Percentiles rank a stretch among this genome's conserved stretches.
phyloP scores from a whole-genome alignment of 352 stramenopile species.

The Phytopythium aichiense region DNA sequence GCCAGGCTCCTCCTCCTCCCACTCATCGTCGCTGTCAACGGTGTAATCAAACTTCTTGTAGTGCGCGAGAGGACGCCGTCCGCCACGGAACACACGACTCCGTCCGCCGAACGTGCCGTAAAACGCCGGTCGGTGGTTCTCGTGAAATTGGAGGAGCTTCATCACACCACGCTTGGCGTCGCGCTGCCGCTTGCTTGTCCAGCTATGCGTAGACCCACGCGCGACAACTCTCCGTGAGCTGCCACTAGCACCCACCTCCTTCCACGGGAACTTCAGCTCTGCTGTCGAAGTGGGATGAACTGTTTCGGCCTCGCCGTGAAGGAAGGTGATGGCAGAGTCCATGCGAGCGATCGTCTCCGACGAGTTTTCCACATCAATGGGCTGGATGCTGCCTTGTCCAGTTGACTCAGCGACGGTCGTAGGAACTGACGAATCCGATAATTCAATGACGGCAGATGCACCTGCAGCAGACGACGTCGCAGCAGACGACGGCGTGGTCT shows the following conservation, averaged over 20 bases:
- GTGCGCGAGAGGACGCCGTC: slow-evolving; percentile 60
- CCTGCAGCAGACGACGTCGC: neutral
- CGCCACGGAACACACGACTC: slow-evolving; percentile 49
- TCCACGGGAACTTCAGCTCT: neutral
- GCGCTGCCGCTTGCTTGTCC: slow-evolving; percentile 45
- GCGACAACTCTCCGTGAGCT: neutral
- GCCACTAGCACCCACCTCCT: neutral
- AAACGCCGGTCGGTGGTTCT: slow-evolving; percentile 79
- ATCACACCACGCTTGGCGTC: slow-evolving; percentile 65
- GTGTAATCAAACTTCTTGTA: slow-evolving; percentile 67
- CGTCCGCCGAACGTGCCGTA: slow-evolving; percentile 70
- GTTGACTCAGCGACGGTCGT: neutral
- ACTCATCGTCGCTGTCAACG: slow-evolving; percentile 85
- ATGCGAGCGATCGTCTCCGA: slow-evolving; percentile 45
- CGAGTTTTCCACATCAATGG: slow-evolving; percentile 8
- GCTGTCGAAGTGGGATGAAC: neutral
- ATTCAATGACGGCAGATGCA: neutral
- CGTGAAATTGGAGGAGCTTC: slow-evolving; percentile 86
- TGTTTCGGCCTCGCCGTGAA: slow-evolving; percentile 5
- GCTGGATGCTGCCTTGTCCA: neutral
- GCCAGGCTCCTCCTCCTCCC: slow-evolving; percentile 85
- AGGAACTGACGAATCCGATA: neutral
- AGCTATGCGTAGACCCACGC: slow-evolving; percentile 18
- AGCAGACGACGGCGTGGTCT: neutral
- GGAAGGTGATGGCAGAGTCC: slow-evolving; percentile 34